Percentiles rank a stretch among this genome's conserved stretches.
Conservation (phyloP, 1,139 yeast genomes). For the Debaryomyces nepalensis region DNA sequence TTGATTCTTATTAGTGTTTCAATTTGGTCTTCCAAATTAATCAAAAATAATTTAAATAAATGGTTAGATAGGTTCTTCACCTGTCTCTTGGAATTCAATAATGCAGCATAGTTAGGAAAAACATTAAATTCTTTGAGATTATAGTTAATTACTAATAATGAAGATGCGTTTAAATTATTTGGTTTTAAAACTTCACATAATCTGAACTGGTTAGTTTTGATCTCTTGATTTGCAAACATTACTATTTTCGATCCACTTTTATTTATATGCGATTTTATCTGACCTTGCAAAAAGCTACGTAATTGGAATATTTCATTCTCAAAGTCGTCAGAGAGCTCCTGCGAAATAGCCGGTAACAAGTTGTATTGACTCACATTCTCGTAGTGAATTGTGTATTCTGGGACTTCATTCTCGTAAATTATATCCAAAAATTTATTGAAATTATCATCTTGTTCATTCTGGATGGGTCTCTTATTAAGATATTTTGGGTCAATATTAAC, state of each 20-base stretch:
- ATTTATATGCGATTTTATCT: constrained; percentile 34
- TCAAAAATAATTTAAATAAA: constrained; percentile 41
- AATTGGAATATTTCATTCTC: constrained; percentile 40
- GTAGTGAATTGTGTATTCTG: constrained; percentile 35
- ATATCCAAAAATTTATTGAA: constrained; percentile 19
- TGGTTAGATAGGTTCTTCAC: constrained; percentile 35
- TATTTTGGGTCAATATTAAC: constrained; percentile 27
- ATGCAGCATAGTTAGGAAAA: constrained; percentile 40
- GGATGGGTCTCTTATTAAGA: constrained; percentile 14
- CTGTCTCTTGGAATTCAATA: constrained; percentile 33
- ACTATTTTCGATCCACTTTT: constrained; percentile 25
- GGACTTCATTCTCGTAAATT: constrained; percentile 32
- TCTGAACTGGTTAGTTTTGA: constrained; percentile 34
- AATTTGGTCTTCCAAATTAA: constrained; percentile 45
- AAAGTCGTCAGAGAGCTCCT: constrained; percentile 21
- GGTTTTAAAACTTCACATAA: constrained; percentile 30
- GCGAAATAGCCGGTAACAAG: constrained; percentile 20
- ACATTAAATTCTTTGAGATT: constrained; percentile 39
- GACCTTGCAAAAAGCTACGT: constrained; percentile 36
- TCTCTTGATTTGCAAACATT: constrained; percentile 30
- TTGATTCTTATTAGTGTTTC: constrained; percentile 44
- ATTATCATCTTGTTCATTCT: constrained; percentile 7
- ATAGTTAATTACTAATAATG: constrained; percentile 31
- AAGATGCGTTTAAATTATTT: constrained; percentile 11
- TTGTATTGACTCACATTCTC: constrained; percentile 36